phyloP scores from a whole-genome alignment of 179 eudicot species.

The Heliamphora ciliata region DNA sequence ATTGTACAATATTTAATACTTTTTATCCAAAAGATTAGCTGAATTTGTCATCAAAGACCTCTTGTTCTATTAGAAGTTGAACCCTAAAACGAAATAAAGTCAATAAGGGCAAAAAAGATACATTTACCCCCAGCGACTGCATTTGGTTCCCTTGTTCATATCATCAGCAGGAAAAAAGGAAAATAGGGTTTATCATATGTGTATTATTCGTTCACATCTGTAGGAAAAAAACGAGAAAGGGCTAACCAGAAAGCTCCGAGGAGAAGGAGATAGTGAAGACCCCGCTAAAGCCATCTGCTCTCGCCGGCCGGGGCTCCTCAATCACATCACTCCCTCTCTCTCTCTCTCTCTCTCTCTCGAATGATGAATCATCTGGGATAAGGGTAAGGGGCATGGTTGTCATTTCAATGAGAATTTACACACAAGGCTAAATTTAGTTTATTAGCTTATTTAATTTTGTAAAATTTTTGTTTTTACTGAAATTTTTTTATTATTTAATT shows the following conservation, averaged over 20 bases:
- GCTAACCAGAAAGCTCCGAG: not conserved
- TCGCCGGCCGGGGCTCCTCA: not conserved
- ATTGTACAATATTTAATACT: not conserved
- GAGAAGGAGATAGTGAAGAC: not conserved
- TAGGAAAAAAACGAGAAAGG: too few relatives aligned
- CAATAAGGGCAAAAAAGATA: not conserved
- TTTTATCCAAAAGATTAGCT: not conserved
- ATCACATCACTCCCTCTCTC: not conserved
- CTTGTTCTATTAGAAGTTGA: not conserved
- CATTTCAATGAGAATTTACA: not conserved
- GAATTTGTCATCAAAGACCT: not conserved
- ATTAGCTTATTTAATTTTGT: too few relatives aligned
- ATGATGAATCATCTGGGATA: not conserved
- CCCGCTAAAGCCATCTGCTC: conserved; percentile 13
- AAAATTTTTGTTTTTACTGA: too few relatives aligned
- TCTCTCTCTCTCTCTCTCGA: too few relatives aligned
- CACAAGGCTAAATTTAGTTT: too few relatives aligned
- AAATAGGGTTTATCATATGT: not conserved
- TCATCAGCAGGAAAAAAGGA: not conserved
- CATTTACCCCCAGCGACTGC: not conserved
- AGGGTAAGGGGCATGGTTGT: conserved; percentile 6
- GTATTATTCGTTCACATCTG: not conserved
- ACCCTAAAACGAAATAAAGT: not conserved
- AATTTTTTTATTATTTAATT: too few relatives aligned
- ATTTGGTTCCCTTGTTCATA: not conserved